Base-by-base conservation (phyloP, 805 yeast genomes). In the Kazachstania kunashirensis region DNA sequence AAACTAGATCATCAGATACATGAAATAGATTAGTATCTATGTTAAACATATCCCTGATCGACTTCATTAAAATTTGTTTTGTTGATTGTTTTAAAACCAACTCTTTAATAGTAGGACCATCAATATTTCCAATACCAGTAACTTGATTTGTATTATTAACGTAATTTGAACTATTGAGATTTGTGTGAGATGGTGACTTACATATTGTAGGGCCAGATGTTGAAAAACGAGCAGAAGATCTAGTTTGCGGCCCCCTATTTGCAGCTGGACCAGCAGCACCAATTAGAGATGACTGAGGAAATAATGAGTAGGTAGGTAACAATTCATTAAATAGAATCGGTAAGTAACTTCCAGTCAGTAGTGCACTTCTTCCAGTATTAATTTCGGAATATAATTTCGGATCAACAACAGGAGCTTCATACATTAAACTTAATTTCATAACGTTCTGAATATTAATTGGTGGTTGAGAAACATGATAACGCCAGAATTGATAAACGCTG, bases 271-370 rank as follows among this genome's bases (percentile, higher is more conserved):
- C 75, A 30, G 75, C 63, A 12, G 81, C 76, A 24, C 78, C 75
- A 31, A 78, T 53, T 38, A 79, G 52, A 1, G 71, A 66, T 17
- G 61, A 46, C 48, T 68, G 66, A 34, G 76, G 71, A 46, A 78
- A 78, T 13, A 81, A 61, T 34, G 73, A 67, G 53, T 75, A 80
- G 18, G 62, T 61, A 11, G 79, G 74, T 12, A 71, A 52, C 12
- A 68, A 44, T 31, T 73, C 78, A 3, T 81, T 77, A 52, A 80
- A 81, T 34, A 81, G 45, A 10, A 79, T 64, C 2, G 89, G 81
- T 11, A 79, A 58, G 47, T 75, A 77, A 2, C 79, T 69, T 4
- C 88, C 88, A 2, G 70, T 62, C 15, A 73, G 56, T 31, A 81
- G 52, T 1, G 85, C 79, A 31, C 75, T 67, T 54, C 75, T 63